Evolutionary conservation across 1,284 basidiomycete species (phyloP).

Genomic region (Fomitiporia mediterranea): DNA sequence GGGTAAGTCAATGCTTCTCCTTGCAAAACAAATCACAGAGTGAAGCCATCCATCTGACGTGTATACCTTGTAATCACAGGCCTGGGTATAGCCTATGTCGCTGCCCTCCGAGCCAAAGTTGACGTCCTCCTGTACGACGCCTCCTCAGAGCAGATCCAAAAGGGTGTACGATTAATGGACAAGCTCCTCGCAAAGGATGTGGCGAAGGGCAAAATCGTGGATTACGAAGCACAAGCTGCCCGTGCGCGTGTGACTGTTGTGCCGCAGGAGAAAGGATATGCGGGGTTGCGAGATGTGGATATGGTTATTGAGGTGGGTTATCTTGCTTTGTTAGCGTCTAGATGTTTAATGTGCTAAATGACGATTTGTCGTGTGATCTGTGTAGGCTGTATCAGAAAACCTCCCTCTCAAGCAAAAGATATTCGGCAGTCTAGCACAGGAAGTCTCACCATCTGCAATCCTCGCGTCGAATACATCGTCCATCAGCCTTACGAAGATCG

Average conservation of each 20-base stretch:
- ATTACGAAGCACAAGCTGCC: constrained; percentile 72
- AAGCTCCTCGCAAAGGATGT: constrained; percentile 87
- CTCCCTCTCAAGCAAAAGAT: constrained; percentile 77
- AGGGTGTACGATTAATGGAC: constrained; percentile 71
- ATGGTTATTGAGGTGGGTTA: constrained; percentile 81
- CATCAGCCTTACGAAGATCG: constrained; percentile 93
- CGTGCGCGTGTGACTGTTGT: constrained; percentile 59
- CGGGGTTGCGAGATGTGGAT: constrained; percentile 70
- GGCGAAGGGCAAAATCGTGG: constrained; percentile 74
- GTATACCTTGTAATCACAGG: constrained; percentile 29
- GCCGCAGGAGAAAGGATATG: constrained; percentile 41
- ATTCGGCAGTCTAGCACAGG: constrained; percentile 67
- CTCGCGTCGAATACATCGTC: constrained; percentile 93
- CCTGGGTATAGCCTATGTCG: constrained; percentile 82
- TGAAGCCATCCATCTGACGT: neutral
- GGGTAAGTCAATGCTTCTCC: constrained; percentile 36
- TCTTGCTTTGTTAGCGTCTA: neutral
- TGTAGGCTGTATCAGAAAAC: constrained; percentile 85
- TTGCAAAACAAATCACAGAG: neutral
- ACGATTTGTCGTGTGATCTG: neutral
- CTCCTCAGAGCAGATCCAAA: constrained; percentile 59
- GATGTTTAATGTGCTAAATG: neutral
- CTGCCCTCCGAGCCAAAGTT: constrained; percentile 74
- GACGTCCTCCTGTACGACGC: constrained; percentile 73
- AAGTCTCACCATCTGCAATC: constrained; percentile 71